These are phyloP conservation scores for Corymbia maculata DNA, from an alignment of 345 rosid genomes.

Conservation along the genomic window DNA sequence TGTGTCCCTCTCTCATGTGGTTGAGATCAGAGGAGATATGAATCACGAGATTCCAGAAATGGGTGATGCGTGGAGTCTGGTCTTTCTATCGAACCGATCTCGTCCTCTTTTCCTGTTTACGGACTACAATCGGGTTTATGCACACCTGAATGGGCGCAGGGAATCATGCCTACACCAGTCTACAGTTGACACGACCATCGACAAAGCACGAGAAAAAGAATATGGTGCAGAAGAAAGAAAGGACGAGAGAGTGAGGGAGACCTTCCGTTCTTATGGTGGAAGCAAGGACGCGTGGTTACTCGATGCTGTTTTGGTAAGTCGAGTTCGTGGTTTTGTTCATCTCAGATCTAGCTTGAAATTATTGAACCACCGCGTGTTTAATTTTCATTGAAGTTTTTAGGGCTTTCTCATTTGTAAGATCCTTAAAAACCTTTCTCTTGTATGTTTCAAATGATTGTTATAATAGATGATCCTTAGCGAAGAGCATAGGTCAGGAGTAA, in stretches of 20 bases:
- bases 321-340: not conserved
- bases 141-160: not conserved
- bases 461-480: not conserved
- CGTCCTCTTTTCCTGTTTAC: not conserved
- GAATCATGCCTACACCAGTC: not conserved
- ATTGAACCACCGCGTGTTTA: not conserved
- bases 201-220: not conserved
- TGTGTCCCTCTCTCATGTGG: not conserved
- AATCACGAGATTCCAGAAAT: not conserved
- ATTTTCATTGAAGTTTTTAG: not conserved
- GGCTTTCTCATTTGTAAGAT: not conserved
- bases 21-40: not conserved
- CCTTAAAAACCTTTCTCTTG: not conserved
- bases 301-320: not conserved
- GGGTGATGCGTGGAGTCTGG: not conserved
- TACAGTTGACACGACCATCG: not conserved
- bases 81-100: not conserved
- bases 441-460: not conserved
- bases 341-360: not conserved
- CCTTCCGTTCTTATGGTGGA: not conserved
- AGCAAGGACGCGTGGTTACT: not conserved
- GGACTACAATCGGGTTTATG: not conserved
- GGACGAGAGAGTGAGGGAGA: not conserved
- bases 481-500: not conserved
- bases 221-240: not conserved